Conservation (phyloP, 768 basidiomycete genomes). For the Podaxis sp. region DNA sequence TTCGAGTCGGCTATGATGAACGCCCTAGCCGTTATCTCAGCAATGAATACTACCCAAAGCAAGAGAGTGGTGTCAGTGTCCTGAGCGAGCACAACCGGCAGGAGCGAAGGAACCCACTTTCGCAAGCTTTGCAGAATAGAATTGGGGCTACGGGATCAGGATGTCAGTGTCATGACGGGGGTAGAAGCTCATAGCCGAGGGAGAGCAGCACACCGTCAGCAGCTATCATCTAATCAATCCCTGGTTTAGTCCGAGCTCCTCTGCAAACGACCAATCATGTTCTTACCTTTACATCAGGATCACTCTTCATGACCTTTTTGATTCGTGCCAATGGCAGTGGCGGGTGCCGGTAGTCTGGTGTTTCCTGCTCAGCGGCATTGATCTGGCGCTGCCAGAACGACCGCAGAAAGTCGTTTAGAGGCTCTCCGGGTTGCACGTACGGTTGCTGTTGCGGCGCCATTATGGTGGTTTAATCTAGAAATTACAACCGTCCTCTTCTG, state of each 20-base stretch:
- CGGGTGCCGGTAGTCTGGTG: conserved; percentile 83
- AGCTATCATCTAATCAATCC: conserved; percentile 80
- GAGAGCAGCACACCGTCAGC: conserved; percentile 68
- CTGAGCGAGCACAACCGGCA: not conserved
- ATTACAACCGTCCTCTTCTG: not conserved
- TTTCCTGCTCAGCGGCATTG: conserved; percentile 82
- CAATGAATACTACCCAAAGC: conserved; percentile 75
- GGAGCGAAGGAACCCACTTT: conserved; percentile 59
- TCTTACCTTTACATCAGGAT: conserved; percentile 91
- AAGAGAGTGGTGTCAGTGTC: not conserved
- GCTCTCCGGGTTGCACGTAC: conserved; percentile 79
- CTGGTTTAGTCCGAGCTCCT: conserved; percentile 2
- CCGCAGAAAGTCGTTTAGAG: conserved; percentile 80
- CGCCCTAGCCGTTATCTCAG: conserved; percentile 93
- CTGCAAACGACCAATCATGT: conserved; percentile 8
- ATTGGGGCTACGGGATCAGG: conserved; percentile 63
- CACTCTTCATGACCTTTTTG: conserved; percentile 99
- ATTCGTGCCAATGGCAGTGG: conserved; percentile 91
- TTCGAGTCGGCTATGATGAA: conserved; percentile 95
- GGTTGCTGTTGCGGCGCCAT: conserved; percentile 33
- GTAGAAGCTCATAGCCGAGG: conserved; percentile 14
- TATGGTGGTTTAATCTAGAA: conserved; percentile 2
- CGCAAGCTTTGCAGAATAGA: conserved; percentile 96
- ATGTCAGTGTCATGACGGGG: not conserved
- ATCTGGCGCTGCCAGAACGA: conserved; percentile 91